Base-by-base conservation (phyloP, 108 stramenopile genomes). In the Conticribra guillardii region DNA sequence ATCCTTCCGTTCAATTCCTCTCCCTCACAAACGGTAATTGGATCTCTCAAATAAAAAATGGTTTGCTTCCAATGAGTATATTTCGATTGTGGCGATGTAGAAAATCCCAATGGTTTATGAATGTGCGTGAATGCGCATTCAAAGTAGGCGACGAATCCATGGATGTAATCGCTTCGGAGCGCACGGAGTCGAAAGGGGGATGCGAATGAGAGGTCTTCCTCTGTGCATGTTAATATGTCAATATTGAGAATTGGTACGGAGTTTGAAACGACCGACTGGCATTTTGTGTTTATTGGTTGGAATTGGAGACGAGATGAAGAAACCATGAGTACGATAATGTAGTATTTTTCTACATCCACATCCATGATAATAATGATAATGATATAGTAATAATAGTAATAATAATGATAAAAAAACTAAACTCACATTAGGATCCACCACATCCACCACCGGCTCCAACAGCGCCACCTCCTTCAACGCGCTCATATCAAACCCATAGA, bases 1-100 rank as follows among this genome's bases (percentile, higher is more conserved):
- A 94, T 82, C n/a, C 60, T 79, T 23, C 93, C 89, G 9, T 47
- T 29, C 29, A 91, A 61, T 23, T 60, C 64, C 60, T 94, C 93
- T 24, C 87, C 87, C 33, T 86, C 84, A 45, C 84, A 88, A 55
- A 91, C 66, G 2, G 78, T 79, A 23, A 94, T 26, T 14, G 65
- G 60, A 24, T 91, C 84, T 37, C 64, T 83, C 37, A 91, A 46
- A 52, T 91, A 94, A 64, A 94, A 91, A 30, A 94, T 86, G 0
- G 93, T 94, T 70, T 98, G 97, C 75, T 99, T 99, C 98, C 98
- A 99, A 80, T 99, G 98, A 9, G 98, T 99, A 84, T 97, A 97
- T 23, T 85, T 79, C 24, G 90, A 88, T 71, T 89, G 89, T 4
- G 98, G 97, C 1, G 95, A 89, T 15, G 98, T 99, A 18, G 92